Evolutionary conservation across 192 early-diverging fungal genomes (phyloP), one percentile per base, ranked within the genome.

Genomic region (Lunasporangiospora selenospora): DNA sequence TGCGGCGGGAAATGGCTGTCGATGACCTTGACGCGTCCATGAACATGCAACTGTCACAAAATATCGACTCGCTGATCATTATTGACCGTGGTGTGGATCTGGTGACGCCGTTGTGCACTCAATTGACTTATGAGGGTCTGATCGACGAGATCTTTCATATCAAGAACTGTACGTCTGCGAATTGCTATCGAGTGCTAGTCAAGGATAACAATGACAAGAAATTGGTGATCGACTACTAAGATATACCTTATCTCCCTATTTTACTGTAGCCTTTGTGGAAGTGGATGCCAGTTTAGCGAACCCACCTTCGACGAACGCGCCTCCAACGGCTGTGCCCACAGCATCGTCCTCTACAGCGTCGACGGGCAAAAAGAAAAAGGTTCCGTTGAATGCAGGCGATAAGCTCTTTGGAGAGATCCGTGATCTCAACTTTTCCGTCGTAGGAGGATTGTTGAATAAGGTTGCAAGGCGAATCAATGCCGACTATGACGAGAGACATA

Each of bases 121-220:
- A 96, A 71, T 81, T 98, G 54, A 98, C 97, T 1, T 99, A 98
- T 75, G 93, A 98, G 78, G 97, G 97, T 4, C 80, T 99, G 21
- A 88, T 99, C 58, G 96, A 97, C 76, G 97, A 99, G 73, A 83
- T 91, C 9, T 95, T 92, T 62, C 89, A 91, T 6, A 96, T 99
- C 36, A 73, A 78, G 78, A 67, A 81, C 38, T 80, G 91, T 92
- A 83, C 63, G 84, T 76, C 10, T 2, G 16, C 40, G 18, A n/a
- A n/a, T n/a, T n/a, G n/a, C n/a, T n/a, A n/a, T n/a, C n/a, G n/a
- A n/a, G n/a, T n/a, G n/a, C n/a, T n/a, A n/a, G n/a, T n/a, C n/a
- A n/a, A n/a, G n/a, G n/a, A n/a, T n/a, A n/a, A 55, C 16, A 46
- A 15, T 49, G 2, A 15, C 16, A 15, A 29, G 15, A 0, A 10